Evolutionary conservation across 2,329 filamentous ascomycete species (phyloP).

Genomic region (Parastagonospora nodorum): DNA sequence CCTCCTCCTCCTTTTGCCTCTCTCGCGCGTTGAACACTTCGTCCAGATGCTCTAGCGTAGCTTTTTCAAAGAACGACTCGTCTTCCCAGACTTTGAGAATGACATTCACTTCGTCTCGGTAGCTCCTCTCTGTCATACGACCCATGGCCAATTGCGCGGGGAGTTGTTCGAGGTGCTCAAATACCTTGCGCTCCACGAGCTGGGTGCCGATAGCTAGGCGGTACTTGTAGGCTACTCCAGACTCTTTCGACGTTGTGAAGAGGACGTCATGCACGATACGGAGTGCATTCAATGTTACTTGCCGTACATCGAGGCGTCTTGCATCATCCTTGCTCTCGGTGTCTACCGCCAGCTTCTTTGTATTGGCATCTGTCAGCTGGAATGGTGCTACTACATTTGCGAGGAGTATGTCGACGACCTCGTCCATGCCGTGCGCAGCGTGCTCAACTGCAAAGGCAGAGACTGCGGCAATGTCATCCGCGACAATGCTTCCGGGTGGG

Average conservation of each 20-base stretch:
- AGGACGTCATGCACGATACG: slow-evolving; percentile 83
- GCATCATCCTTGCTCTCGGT: slow-evolving; percentile 27
- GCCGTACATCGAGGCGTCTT: slow-evolving; percentile 24
- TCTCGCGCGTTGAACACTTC: slow-evolving; percentile 41
- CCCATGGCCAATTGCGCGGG: slow-evolving; percentile 79
- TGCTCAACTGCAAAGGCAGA: slow-evolving; percentile 90
- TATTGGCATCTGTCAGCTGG: slow-evolving; percentile 72
- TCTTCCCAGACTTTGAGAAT: slow-evolving; percentile 43
- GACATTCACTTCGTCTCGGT: slow-evolving; percentile 37
- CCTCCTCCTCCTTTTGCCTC: slow-evolving; percentile 54
- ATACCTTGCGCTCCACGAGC: slow-evolving; percentile 70
- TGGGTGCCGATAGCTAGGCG: slow-evolving; percentile 77
- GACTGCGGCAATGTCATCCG: slow-evolving; percentile 83
- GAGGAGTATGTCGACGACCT: slow-evolving; percentile 88
- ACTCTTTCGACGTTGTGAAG: slow-evolving; percentile 58
- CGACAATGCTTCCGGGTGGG: slow-evolving; percentile 74
- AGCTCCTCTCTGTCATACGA: slow-evolving; percentile 70
- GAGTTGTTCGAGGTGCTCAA: slow-evolving; percentile 75
- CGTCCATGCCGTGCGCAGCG: slow-evolving; percentile 81
- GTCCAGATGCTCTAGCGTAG: slow-evolving; percentile 28
- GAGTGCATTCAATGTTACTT: slow-evolving; percentile 60
- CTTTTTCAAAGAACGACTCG: slow-evolving; percentile 40
- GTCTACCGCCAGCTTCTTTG: slow-evolving; percentile 46
- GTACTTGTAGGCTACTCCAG: slow-evolving; percentile 70
- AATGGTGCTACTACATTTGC: slow-evolving; percentile 81